Base-by-base conservation (phyloP, 805 yeast genomes). In the Barnettozyma wickerhamii region DNA sequence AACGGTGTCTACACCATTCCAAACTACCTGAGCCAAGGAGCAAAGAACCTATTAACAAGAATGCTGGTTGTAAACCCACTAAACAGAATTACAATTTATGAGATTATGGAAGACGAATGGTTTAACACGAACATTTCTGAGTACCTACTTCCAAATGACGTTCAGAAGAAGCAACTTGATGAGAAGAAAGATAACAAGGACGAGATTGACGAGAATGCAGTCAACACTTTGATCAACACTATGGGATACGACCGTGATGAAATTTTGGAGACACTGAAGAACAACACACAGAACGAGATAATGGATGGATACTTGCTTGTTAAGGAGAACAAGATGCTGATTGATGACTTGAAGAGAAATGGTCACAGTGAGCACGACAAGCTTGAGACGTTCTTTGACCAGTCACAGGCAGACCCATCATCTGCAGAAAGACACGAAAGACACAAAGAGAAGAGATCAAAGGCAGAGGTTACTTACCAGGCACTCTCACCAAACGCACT, bases 11-110 rank as follows among this genome's bases (percentile, higher is more conserved):
- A 89, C 64, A 80, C 95, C 0, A 71, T 90, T 45, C 98, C 98
- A 15, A 85, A 84, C 52, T 89, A 83, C 58, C 68, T 90, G 46
- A 83, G 95, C 17, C 70, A 77, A 0, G 97, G 96, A 5, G 95
- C 97, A 4, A 82, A 87, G 52, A 77, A 79, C 52, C 64, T 90
- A 52, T 74, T 90, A 46, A 84, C 90, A 29, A 78, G 83, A 58
- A 91, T 91, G 97, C 74, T 90, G 43, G 95, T 90, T 47, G 98
- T 91, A 21, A 89, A 90, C 59, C 97, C 98, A 27, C 70, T 90
- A 58, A 88, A 89, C 59, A 79, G 98, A 67, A 90, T 91, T 46
- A 89, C 96, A 10, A 87, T 91, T 35, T 87, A 81, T 56, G 96
- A 87, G 59, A 87, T 91, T 34, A 80, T 89, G 82, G 84, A 88